phyloP scores from a whole-genome alignment of 331 rosid species.

The Ulmus americana region DNA sequence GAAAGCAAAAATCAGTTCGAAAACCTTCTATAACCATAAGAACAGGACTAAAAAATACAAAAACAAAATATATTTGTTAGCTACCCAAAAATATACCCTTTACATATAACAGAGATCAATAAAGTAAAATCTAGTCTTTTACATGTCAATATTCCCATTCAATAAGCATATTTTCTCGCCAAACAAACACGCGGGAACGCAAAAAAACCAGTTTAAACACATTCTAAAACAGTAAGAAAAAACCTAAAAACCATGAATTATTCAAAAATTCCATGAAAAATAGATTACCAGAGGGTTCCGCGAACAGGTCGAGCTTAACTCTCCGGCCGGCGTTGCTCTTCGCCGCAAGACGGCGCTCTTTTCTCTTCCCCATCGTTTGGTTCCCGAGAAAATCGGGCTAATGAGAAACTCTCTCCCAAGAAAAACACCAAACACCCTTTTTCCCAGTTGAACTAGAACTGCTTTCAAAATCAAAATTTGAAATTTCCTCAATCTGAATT shows the following conservation, averaged over 20 bases:
- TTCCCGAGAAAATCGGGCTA: too few species aligned
- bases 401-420: too few species aligned
- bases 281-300: slow-evolving; percentile 89
- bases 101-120: neutral
- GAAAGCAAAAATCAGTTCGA: too few species aligned
- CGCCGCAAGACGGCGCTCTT: slow-evolving; percentile 94
- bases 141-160: neutral
- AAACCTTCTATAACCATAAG: neutral
- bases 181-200: neutral
- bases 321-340: slow-evolving; percentile 78
- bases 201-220: neutral
- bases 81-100: neutral
- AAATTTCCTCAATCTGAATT: too few species aligned
- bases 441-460: too few species aligned
- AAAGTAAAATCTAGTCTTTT: too few species aligned
- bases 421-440: too few species aligned
- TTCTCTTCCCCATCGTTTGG: slow-evolving; percentile 72
- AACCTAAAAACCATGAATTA: neutral
- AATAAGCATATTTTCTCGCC: neutral
- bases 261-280: neutral
- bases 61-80: neutral
- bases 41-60: neutral
- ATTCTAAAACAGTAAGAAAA: neutral
- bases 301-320: slow-evolving; percentile 93
- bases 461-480: too few species aligned